phyloP scores from a whole-genome alignment of 2,329 filamentous ascomycete species.

The Aureobasidium sp. region DNA sequence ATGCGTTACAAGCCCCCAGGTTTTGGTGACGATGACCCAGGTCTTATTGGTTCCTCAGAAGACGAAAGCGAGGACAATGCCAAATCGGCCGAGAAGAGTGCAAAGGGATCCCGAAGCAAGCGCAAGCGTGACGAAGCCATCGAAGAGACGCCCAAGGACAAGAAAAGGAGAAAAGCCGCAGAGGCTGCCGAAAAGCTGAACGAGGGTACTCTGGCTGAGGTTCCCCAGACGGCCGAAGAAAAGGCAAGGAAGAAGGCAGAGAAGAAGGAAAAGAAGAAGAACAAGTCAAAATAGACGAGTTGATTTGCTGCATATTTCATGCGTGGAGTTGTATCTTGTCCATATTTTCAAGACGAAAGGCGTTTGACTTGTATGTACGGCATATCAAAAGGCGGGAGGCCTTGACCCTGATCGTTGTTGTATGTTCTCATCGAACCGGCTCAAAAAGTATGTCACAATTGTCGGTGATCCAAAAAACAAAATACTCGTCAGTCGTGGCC shows the following conservation, averaged over 20 bases:
- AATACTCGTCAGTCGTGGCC: no score
- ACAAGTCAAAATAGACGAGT: conserved; percentile 20
- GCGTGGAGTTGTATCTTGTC: background rate
- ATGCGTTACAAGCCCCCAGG: conserved; percentile 64
- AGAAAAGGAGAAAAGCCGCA: conserved; percentile 31
- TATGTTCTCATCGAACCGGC: no score
- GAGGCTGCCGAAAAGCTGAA: conserved; percentile 18
- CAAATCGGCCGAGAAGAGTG: conserved; percentile 22
- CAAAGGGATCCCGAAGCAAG: conserved; percentile 28
- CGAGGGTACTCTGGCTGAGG: conserved; percentile 16
- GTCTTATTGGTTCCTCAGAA: conserved; percentile 36
- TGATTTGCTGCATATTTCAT: background rate
- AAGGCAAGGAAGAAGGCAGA: conserved; percentile 32
- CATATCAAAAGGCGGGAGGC: background rate
- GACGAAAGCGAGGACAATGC: conserved; percentile 31
- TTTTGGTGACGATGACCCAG: conserved; percentile 40
- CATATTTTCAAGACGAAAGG: background rate
- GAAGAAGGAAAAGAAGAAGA: conserved; percentile 26
- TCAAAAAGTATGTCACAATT: no score
- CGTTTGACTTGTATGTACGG: conserved; percentile 2
- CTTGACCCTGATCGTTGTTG: background rate
- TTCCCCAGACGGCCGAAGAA: conserved; percentile 26
- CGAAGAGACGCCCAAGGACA: conserved; percentile 31
- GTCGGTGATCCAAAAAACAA: no score
- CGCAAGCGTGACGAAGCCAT: conserved; percentile 31